Conservation (phyloP, 306 rosid genomes). For the Cotoneaster glaucophyllus region DNA sequence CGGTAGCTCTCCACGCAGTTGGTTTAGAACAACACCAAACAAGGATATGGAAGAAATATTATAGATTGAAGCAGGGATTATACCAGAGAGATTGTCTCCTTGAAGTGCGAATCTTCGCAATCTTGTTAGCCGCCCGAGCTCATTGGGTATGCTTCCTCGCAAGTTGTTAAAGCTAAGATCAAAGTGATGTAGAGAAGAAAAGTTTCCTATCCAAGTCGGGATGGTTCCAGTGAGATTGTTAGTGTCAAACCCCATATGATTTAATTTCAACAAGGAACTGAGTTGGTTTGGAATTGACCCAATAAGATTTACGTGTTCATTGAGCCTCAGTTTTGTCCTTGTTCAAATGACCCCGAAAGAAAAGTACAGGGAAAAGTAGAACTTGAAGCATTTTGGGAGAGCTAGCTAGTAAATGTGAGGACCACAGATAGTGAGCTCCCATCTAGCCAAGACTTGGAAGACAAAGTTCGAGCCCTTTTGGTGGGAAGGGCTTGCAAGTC, state of each 20-base stretch:
- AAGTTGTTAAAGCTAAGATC: neutral
- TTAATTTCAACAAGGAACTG: neutral
- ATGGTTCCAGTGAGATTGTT: neutral
- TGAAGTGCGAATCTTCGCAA: neutral
- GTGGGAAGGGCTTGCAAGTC: too few species aligned
- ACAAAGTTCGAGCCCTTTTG: too few species aligned
- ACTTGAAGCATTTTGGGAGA: too few species aligned
- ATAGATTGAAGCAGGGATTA: neutral
- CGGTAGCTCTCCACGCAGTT: neutral
- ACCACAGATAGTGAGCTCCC: too few species aligned
- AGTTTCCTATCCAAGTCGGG: neutral
- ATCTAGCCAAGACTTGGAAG: too few species aligned
- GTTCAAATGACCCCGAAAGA: too few species aligned
- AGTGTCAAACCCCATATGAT: accelerated
- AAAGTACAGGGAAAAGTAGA: too few species aligned
- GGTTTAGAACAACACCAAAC: neutral
- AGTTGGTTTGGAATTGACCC: neutral
- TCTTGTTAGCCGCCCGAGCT: neutral
- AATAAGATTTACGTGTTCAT: too few species aligned
- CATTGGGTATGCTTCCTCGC: neutral
- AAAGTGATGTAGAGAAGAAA: accelerated
- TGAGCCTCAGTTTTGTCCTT: too few species aligned
- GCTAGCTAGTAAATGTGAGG: too few species aligned
- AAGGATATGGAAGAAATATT: neutral
- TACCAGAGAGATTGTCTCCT: neutral